A percentile compares a stretch with the other conserved stretches of the same genome.
phyloP scores from a whole-genome alignment of 2,329 filamentous ascomycete genomes.

The Cytospora paraplurivora region DNA sequence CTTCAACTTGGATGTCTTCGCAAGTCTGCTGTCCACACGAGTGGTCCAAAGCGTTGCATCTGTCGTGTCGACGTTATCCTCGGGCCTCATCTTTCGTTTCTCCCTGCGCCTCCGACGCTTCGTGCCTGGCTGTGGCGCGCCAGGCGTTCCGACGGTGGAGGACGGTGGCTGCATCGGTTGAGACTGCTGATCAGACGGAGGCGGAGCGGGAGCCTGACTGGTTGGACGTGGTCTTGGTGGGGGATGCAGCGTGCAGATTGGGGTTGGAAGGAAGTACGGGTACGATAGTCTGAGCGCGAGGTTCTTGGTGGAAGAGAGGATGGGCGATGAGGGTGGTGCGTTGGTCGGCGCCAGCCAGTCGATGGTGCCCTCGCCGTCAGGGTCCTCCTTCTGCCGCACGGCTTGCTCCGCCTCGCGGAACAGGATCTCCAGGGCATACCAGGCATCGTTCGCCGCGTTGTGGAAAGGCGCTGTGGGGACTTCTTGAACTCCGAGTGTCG shows the following conservation, averaged over 20 bases:
- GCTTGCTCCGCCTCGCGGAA: conserved; percentile 5
- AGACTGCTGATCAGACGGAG: too few relatives aligned
- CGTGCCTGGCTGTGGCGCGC: too few relatives aligned
- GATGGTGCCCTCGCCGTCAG: background rate
- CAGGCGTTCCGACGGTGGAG: too few relatives aligned
- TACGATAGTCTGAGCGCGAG: background rate
- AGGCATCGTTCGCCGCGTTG: conserved; percentile 3
- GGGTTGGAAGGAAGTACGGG: background rate
- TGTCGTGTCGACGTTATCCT: too few relatives aligned
- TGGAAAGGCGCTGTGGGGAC: background rate
- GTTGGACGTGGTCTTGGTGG: background rate
- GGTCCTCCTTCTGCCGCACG: background rate
- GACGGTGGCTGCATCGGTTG: too few relatives aligned
- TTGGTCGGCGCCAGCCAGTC: background rate
- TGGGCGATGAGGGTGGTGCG: background rate
- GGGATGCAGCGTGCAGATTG: background rate
- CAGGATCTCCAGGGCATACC: conserved; percentile 2
- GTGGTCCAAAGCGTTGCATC: too few relatives aligned
- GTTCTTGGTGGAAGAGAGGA: background rate
- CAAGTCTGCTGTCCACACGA: too few relatives aligned
- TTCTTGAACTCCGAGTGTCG: background rate
- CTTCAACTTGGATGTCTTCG: too few relatives aligned
- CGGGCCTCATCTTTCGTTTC: too few relatives aligned
- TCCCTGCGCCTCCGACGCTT: background rate
- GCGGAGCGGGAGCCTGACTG: background rate